Conservation (phyloP, 257 asterid species). For the Eucommia ulmoides region DNA sequence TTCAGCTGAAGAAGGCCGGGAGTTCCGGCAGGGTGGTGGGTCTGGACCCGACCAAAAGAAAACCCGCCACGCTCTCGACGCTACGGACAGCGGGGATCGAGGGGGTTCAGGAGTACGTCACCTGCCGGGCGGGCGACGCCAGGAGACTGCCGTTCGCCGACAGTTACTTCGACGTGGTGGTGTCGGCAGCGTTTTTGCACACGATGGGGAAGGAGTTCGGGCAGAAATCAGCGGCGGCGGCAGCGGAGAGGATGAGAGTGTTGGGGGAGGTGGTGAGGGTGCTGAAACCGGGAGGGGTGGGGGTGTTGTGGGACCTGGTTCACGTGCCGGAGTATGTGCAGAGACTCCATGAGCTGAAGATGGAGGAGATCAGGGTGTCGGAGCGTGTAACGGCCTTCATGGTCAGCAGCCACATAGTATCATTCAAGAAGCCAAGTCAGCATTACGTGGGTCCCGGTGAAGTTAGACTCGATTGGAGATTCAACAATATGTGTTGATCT, state of each 20-base stretch:
- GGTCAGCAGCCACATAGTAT: conserved; percentile 78
- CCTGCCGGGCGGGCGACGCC: conserved; percentile 92
- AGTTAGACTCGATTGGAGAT: conserved; percentile 89
- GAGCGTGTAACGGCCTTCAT: conserved; percentile 88
- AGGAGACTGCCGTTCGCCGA: conserved; percentile 71
- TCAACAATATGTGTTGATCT: conserved; percentile 54
- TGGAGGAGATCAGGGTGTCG: conserved; percentile 87
- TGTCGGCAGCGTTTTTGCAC: conserved; percentile 85
- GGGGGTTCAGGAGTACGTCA: conserved; percentile 91
- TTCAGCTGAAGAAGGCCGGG: conserved; percentile 85
- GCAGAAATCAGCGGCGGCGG: conserved; percentile 65
- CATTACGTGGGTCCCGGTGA: conserved; percentile 58
- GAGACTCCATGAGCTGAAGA: conserved; percentile 58
- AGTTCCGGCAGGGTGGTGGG: conserved; percentile 95
- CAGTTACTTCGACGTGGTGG: conserved; percentile 84
- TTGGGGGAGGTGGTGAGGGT: conserved; percentile 81
- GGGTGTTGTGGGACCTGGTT: conserved; percentile 89
- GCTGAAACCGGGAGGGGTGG: conserved; percentile 69
- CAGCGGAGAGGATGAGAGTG: conserved; percentile 81
- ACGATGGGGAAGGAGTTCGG: conserved; percentile 87
- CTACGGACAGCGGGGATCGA: conserved; percentile 70
- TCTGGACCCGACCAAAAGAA: conserved; percentile 31
- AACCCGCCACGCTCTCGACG: conserved; percentile 34
- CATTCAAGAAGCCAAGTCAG: conserved; percentile 79
- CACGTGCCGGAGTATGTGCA: conserved; percentile 80